Evolutionary conservation across 1,139 yeast species (phyloP), one percentile per base, ranked within the genome.

Genomic region (Yamadazyma jaroonii): DNA sequence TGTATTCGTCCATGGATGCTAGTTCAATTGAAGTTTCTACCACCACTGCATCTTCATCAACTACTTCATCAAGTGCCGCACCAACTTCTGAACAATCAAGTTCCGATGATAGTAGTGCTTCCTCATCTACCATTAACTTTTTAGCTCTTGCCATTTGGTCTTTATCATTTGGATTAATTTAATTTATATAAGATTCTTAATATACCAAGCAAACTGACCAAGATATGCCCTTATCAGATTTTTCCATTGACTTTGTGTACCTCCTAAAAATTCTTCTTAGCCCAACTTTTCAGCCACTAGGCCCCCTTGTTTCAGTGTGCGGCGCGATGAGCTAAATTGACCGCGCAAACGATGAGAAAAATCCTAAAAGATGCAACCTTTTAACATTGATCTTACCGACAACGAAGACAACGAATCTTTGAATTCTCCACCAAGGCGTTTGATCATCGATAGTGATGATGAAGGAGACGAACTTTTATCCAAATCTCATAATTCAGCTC

Each of bases 401-500:
- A 27, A 40, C 42, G 26, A 34, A 37, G 33, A 32, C 9, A 13
- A 25, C 6, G 39, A 32, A 8, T 24, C 33, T 4, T 32, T 33
- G 21, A 20, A 6, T 4, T 10, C 21, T 3, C 32, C 37, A 2
- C 38, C 41, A 12, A 38, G 31, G 32, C 32, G 35, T 9, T 28
- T 43, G 37, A 31, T 54, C 50, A 15, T 25, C 2, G 45, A 42
- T 11, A 35, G 31, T 13, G 44, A 40, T 9, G 68, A 63, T 32
- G 63, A 56, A 28, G 39, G 25, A 9, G 71, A 64, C 26, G 62
- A 56, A 9, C 40, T 45, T 20, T 47, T 64, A 25, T 50, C 69
- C 14, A 55, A 54, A 35, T 61, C 72, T 1, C 56, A 52, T 46
- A 64, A 57, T 37, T 67, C 77, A n/a, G 69, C 83, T 1, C 82